Evolutionary conservation across 1,284 basidiomycete genomes (phyloP).

Genomic region (Cronartium quercuum): DNA sequence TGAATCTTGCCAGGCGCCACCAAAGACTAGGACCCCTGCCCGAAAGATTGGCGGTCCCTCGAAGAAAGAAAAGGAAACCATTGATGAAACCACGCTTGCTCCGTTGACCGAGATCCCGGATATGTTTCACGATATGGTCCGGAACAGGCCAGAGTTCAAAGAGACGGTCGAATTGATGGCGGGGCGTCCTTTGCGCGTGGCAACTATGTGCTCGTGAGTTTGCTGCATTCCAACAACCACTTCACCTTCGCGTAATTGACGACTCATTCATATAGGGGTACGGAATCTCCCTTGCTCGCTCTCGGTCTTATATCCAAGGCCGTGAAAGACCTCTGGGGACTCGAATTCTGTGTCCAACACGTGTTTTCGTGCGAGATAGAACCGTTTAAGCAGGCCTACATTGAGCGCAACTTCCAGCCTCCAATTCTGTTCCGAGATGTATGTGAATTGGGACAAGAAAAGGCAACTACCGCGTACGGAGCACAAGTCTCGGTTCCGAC

Average conservation of each 20-base stretch:
- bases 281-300: constrained; percentile 86
- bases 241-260: neutral
- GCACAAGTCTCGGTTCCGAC: constrained; percentile 77
- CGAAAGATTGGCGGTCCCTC: constrained; percentile 26
- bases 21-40: neutral
- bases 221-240: neutral
- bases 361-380: constrained; percentile 98
- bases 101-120: constrained; percentile 73
- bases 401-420: constrained; percentile 84
- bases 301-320: constrained; percentile 72
- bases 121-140: constrained; percentile 79
- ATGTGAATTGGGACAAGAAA: constrained; percentile 64
- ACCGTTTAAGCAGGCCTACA: constrained; percentile 96
- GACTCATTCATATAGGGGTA: constrained; percentile 59
- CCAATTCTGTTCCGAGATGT: constrained; percentile 89
- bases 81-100: constrained; percentile 54
- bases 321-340: constrained; percentile 63
- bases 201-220: constrained; percentile 74
- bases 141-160: constrained; percentile 58
- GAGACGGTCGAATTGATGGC: constrained; percentile 62
- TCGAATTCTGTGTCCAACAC: constrained; percentile 71
- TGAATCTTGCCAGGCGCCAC: constrained; percentile 4
- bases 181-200: constrained; percentile 80
- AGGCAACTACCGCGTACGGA: constrained; percentile 76
- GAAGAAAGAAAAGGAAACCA: constrained; percentile 40